Base-by-base conservation (phyloP, 257 asterid species). In the Solanum ossicruentum region DNA sequence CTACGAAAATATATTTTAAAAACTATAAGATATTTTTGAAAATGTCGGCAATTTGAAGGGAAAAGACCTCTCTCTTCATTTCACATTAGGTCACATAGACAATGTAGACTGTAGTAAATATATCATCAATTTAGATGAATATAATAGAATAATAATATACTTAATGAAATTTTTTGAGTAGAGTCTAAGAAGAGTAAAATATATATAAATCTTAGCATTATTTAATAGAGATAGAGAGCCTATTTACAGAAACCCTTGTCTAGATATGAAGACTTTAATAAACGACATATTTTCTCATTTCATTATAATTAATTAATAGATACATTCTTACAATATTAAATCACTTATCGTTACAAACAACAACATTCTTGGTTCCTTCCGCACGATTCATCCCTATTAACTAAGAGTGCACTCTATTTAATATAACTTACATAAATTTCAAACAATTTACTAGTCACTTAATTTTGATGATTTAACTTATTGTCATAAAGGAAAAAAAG, bases 151-250 rank as follows among this genome's bases (percentile, higher is more conserved):
- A 28, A 28, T 28, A 28, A 28, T 3, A 32, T 32, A 32, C 0
- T 32, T 1, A 32, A 3, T 32, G 3, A 32, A 32, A 32, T 32
- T 32, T 32, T 32, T 32, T 2, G 36, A 32, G 36, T 32, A 1
- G 0, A 32, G 3, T 32, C 3, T 32, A 2, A 0, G 3, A 0
- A 32, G 3, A 3, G 36, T 28, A 32, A 32, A 32, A 3, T 32
- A 0, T 32, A 32, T 32, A 32, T 1, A 32, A 3, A 32, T 0
- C 0, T 32, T 32, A 32, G 0, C 3, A 2, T 32, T 32, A 32
- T 32, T 3, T 32, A 3, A 32, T 32, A 32, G 3, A 32, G 3
- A 32, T 32, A 2, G 3, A 32, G 3, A 32, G 0, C 0, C 36
- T 32, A 3, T 32, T 32, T 32, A 3, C 3, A 32, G 3, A 32